Percentiles rank a stretch among this genome's conserved stretches.
These are phyloP conservation scores for Camelina hispida DNA, from an alignment of 345 rosid species.

Conservation along the genomic window DNA sequence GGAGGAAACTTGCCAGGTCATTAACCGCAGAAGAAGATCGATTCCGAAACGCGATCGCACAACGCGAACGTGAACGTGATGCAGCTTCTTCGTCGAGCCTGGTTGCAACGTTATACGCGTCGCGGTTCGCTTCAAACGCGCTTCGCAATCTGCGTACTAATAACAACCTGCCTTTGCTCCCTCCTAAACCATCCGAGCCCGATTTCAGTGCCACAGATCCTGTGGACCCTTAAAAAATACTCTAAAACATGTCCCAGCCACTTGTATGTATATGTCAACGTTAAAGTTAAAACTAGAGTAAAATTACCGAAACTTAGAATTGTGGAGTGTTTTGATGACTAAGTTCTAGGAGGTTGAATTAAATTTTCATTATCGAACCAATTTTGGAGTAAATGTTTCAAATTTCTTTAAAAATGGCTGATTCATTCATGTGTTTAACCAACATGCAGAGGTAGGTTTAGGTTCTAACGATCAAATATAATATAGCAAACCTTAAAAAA, in stretches of 20 bases:
- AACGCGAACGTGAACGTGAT: constrained; percentile 46
- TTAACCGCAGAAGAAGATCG: constrained; percentile 58
- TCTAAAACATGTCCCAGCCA: not conserved
- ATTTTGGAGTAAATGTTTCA: no score
- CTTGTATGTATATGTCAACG: constrained; percentile 11
- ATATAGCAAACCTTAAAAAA: no score
- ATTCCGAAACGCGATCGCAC: constrained; percentile 48
- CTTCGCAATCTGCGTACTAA: constrained; percentile 46
- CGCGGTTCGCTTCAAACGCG: constrained; percentile 66
- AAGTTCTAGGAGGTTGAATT: no score
- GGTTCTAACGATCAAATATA: no score
- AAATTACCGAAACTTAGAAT: not conserved
- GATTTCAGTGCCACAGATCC: constrained; percentile 50
- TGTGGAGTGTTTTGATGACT: not conserved
- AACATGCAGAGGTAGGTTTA: no score
- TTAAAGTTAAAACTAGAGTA: not conserved
- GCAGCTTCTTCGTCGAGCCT: constrained; percentile 47
- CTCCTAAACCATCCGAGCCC: constrained; percentile 79
- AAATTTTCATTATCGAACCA: no score
- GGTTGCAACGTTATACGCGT: constrained; percentile 59
- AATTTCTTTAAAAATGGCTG: no score
- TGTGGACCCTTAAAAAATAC: constrained; percentile 6
- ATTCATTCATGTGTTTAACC: no score
- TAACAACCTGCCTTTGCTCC: constrained; percentile 56
- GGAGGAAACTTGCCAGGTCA: constrained; percentile 55